Evolutionary conservation across 139 green algal species (phyloP).

Genomic region (Asterochloris sp.): DNA sequence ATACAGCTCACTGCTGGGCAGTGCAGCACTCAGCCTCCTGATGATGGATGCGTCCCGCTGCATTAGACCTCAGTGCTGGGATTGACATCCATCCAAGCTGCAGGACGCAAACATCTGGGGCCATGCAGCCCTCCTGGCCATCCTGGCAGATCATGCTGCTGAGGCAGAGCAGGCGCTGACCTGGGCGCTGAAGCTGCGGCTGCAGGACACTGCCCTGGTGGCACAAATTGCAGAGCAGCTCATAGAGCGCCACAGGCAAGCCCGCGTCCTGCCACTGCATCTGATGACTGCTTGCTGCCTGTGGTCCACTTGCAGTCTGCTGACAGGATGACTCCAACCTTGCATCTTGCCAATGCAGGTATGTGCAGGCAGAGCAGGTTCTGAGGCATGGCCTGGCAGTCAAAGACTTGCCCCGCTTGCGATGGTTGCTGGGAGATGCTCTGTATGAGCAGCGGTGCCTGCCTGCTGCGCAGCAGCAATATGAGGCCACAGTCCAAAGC

Average conservation of each 20-base stretch:
- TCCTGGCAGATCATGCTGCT: not conserved
- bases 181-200: constrained; percentile 16
- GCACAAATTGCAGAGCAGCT: constrained; percentile 13
- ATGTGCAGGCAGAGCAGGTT: constrained; percentile 3
- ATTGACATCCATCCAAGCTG: too few relatives aligned
- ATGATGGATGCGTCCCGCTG: too few relatives aligned
- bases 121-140: constrained; percentile 16
- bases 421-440: constrained; percentile 16
- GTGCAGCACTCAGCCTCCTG: too few relatives aligned
- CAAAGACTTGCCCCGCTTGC: not conserved
- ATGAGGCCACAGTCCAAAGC: not conserved
- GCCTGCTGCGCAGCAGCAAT: not conserved
- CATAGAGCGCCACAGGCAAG: constrained; percentile 4
- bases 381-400: not conserved
- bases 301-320: not conserved
- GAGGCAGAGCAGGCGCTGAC: constrained; percentile 27
- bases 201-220: constrained; percentile 22
- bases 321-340: not conserved
- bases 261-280: not conserved
- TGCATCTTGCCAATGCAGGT: constrained; percentile 1
- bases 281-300: not conserved
- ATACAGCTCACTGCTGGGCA: too few relatives aligned
- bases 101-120: constrained; percentile 27
- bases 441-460: constrained; percentile 14
- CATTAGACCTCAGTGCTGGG: too few relatives aligned